A percentile compares a stretch with the other conserved stretches of the same genome.
phyloP scores from a whole-genome alignment of 805 yeast species.

The Ogataea polymorpha region DNA sequence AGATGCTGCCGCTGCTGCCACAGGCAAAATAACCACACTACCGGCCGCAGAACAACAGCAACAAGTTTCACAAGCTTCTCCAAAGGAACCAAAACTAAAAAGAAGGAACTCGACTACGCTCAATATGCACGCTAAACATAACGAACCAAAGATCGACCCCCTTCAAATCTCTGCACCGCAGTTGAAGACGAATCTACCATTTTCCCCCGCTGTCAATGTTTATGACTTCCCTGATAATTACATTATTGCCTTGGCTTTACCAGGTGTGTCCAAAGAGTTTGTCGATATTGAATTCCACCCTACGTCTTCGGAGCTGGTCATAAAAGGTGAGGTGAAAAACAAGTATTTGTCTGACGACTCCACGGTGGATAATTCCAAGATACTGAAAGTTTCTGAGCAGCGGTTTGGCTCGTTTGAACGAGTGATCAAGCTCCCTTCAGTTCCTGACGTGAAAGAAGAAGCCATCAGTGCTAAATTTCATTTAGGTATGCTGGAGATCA shows the following conservation, averaged over 20 bases:
- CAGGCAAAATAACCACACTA: not conserved
- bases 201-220: conserved; percentile 58
- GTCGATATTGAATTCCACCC: conserved; percentile 60
- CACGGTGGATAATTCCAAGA: conserved; percentile 31
- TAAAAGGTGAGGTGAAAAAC: conserved; percentile 48
- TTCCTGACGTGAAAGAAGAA: conserved; percentile 52
- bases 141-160: conserved; percentile 33
- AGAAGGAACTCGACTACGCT: conserved; percentile 17
- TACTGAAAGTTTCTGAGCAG: conserved; percentile 48
- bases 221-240: conserved; percentile 48
- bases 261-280: conserved; percentile 55
- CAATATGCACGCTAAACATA: conserved; percentile 18
- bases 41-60: not conserved
- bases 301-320: conserved; percentile 47
- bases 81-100: conserved; percentile 3
- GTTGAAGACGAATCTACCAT: conserved; percentile 40
- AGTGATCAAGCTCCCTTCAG: conserved; percentile 51
- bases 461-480: conserved; percentile 49
- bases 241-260: conserved; percentile 47
- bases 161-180: conserved; percentile 46
- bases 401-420: conserved; percentile 58
- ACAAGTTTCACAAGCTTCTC: not conserved
- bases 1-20: not conserved
- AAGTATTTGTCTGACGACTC: conserved; percentile 34
- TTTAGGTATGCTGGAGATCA: conserved; percentile 53